These are phyloP conservation scores for Mucor piriformis DNA, from an alignment of 371 early-diverging fungal species.

Conservation along the genomic window DNA sequence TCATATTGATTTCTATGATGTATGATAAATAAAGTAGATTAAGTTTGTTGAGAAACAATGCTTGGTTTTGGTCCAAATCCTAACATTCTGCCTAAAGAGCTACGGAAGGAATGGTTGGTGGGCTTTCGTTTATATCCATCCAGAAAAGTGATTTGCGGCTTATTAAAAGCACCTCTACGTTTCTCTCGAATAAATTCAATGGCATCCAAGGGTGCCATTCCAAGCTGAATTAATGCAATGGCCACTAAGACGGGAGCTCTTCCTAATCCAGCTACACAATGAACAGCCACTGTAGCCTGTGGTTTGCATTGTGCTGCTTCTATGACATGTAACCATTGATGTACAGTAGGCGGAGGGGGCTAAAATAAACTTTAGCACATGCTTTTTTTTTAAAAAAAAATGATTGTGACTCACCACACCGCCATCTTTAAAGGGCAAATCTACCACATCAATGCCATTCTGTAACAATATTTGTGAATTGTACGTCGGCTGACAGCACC, in stretches of 20 bases:
- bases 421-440: constrained; percentile 60
- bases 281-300: constrained; percentile 75
- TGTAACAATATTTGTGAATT: constrained; percentile 67
- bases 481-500: constrained; percentile 88
- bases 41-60: constrained; percentile 18
- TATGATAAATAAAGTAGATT: constrained; percentile 4
- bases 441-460: constrained; percentile 36
- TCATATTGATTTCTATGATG: constrained; percentile 86
- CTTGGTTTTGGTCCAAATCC: constrained; percentile 20
- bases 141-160: constrained; percentile 73
- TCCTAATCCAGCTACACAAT: constrained; percentile 88
- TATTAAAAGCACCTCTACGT: constrained; percentile 84
- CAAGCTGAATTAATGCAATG: constrained; percentile 82
- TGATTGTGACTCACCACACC: constrained; percentile 51
- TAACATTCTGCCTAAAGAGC: constrained; percentile 24
- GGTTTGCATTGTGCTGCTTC: constrained; percentile 39
- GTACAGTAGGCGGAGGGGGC: constrained; percentile 73
- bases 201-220: constrained; percentile 80
- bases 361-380: constrained; percentile 4
- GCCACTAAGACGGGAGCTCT: constrained; percentile 75
- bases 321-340: constrained; percentile 75
- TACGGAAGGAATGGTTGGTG: constrained; percentile 17
- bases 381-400: neutral
- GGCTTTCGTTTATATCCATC: constrained; percentile 40
- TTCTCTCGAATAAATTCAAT: constrained; percentile 75